Percentiles rank a stretch among this genome's conserved stretches.
Evolutionary conservation across 495 filamentous ascomycete genomes (phyloP).

Genomic region (Aspergillus biplanus): DNA sequence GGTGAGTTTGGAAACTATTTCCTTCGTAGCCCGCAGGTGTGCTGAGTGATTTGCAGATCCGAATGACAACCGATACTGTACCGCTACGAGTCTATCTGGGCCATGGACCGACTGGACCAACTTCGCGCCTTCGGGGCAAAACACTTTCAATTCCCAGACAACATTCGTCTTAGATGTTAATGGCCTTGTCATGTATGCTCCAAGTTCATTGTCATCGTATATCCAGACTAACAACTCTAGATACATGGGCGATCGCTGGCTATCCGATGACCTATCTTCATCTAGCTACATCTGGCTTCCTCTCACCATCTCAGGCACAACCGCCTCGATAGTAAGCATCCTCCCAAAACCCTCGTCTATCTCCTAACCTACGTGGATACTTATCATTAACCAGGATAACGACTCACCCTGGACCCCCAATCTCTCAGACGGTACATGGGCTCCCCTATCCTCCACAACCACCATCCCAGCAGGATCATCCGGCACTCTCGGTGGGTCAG

Average conservation of each 20-base stretch:
- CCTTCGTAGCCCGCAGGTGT: neutral
- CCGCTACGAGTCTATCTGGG: slow-evolving; percentile 41
- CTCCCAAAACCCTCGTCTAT: neutral
- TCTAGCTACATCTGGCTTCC: slow-evolving; percentile 71
- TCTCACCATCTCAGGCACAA: slow-evolving; percentile 58
- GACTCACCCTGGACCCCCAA: slow-evolving; percentile 10
- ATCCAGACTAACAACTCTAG: slow-evolving; percentile 31
- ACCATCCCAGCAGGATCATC: slow-evolving; percentile 4
- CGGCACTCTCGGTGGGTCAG: slow-evolving; percentile 6
- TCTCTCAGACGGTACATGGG: slow-evolving; percentile 7
- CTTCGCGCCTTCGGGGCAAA: slow-evolving; percentile 57
- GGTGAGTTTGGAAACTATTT: neutral
- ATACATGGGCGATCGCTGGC: slow-evolving; percentile 72
- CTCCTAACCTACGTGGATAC: too few relatives aligned
- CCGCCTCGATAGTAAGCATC: slow-evolving; percentile 30
- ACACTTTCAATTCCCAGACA: slow-evolving; percentile 43
- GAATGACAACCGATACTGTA: slow-evolving; percentile 64
- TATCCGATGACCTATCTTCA: slow-evolving; percentile 58
- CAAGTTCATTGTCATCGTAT: neutral
- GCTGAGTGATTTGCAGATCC: slow-evolving; percentile 8
- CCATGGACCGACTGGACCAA: slow-evolving; percentile 64
- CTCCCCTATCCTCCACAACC: neutral
- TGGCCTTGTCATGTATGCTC: slow-evolving; percentile 13
- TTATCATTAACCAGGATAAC: neutral
- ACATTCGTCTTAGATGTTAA: slow-evolving; percentile 16